Evolutionary conservation across 1,139 yeast genomes (phyloP).

Genomic region (Yamadazyma oceani): DNA sequence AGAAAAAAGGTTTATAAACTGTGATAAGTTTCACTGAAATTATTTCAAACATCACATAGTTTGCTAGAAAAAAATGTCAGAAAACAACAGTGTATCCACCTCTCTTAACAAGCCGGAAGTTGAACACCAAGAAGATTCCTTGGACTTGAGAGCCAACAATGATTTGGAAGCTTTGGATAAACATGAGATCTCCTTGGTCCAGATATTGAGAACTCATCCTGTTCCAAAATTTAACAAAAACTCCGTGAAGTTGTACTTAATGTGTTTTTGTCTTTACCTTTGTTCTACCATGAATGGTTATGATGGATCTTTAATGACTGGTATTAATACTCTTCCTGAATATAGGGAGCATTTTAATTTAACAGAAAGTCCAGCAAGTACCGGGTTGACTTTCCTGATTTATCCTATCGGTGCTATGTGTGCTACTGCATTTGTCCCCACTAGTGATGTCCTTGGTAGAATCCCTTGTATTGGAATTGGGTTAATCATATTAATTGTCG

Average conservation of each 20-base stretch:
- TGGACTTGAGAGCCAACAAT: background rate
- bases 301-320: conserved; percentile 15
- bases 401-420: conserved; percentile 15
- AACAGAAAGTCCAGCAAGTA: conserved; percentile 11
- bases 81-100: conserved; percentile 29
- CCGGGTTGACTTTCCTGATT: conserved; percentile 17
- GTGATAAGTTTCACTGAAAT: no score
- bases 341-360: conserved; percentile 13
- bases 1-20: background rate
- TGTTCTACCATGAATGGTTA: conserved; percentile 15
- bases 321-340: conserved; percentile 16
- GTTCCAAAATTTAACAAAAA: background rate
- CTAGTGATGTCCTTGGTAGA: conserved; percentile 11
- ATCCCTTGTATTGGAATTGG: conserved; percentile 14
- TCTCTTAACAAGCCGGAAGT: conserved; percentile 28
- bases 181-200: conserved; percentile 4
- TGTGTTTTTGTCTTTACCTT: conserved; percentile 9
- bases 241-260: conserved; percentile 2
- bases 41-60: background rate
- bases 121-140: conserved; percentile 2
- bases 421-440: conserved; percentile 15
- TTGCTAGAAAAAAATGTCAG: background rate
- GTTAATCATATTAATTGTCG: conserved; percentile 12
- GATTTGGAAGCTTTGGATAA: conserved; percentile 3
- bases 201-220: conserved; percentile 1